Conservation (phyloP, 768 basidiomycete genomes). For the Naganishia vishniacii region DNA sequence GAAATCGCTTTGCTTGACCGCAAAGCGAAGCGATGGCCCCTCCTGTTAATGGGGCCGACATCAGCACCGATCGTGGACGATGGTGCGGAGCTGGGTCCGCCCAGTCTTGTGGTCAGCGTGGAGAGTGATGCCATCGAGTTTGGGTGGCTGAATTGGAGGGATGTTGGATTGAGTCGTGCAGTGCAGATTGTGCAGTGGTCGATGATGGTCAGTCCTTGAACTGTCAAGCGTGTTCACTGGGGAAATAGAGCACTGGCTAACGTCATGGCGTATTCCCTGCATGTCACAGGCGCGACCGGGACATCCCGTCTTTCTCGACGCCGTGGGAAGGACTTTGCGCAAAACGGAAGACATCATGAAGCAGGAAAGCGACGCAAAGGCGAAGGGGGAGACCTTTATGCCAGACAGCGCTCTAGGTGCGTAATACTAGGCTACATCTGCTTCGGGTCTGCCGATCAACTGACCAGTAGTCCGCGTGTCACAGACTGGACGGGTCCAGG, state of each 20-base stretch:
- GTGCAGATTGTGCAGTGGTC: slow-evolving; percentile 41
- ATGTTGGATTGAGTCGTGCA: slow-evolving; percentile 34
- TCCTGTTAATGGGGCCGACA: not conserved
- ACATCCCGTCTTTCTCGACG: slow-evolving; percentile 39
- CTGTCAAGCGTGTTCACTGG: too few species aligned
- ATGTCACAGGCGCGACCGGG: slow-evolving; percentile 21
- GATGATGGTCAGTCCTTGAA: slow-evolving; percentile 31
- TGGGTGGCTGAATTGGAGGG: slow-evolving; percentile 38
- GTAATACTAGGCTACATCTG: not conserved
- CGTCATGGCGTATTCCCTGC: too few species aligned
- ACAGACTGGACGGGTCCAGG: slow-evolving; percentile 38
- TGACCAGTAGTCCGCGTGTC: not conserved
- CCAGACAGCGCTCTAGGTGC: slow-evolving; percentile 35
- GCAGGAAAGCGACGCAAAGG: slow-evolving; percentile 26
- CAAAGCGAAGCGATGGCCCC: slow-evolving; percentile 14
- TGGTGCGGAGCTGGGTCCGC: slow-evolving; percentile 34
- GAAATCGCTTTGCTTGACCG: not conserved
- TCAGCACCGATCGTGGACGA: slow-evolving; percentile 32
- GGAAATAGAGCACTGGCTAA: too few species aligned
- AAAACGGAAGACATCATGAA: slow-evolving; percentile 31
- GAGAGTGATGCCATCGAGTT: slow-evolving; percentile 41
- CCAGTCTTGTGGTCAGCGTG: slow-evolving; percentile 37
- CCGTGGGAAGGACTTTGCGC: slow-evolving; percentile 30
- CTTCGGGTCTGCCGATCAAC: not conserved
- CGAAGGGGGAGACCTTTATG: slow-evolving; percentile 30